Evolutionary conservation across 2,329 filamentous ascomycete species (phyloP).

Genomic region (Exophiala aquamarina): DNA sequence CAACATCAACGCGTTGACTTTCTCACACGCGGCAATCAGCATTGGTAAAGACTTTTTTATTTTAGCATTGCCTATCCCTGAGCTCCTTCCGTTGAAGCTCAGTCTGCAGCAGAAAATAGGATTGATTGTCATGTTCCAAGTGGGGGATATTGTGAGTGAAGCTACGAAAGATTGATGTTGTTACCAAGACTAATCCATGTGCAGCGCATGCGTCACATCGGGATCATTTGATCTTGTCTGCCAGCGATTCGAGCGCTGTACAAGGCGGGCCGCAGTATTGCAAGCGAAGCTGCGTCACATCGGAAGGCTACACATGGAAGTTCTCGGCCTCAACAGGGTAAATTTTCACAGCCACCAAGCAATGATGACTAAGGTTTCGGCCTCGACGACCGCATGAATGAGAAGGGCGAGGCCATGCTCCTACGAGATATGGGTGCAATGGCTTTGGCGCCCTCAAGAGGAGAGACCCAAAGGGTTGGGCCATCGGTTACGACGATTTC

Average conservation of each 20-base stretch:
- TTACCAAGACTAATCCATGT: not conserved
- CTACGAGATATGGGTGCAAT: too few relatives aligned
- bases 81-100: not conserved
- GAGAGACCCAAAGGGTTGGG: too few relatives aligned
- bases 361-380: too few relatives aligned
- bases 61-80: not conserved
- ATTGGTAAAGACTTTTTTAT: not conserved
- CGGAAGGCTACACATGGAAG: not conserved
- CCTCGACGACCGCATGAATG: too few relatives aligned
- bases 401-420: too few relatives aligned
- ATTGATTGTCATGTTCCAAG: not conserved
- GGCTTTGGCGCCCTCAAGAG: too few relatives aligned
- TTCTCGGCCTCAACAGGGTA: too few relatives aligned
- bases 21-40: not conserved
- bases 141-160: conserved; percentile 1
- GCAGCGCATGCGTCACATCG: not conserved
- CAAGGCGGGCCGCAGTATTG: not conserved
- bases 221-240: not conserved
- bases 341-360: too few relatives aligned
- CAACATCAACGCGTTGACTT: not conserved
- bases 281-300: not conserved
- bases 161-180: not conserved
- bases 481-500: too few relatives aligned
- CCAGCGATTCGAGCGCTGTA: not conserved
- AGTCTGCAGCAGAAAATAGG: not conserved